Evolutionary conservation across 1,284 basidiomycete species (phyloP).

Genomic region (Meripilus lineatus): DNA sequence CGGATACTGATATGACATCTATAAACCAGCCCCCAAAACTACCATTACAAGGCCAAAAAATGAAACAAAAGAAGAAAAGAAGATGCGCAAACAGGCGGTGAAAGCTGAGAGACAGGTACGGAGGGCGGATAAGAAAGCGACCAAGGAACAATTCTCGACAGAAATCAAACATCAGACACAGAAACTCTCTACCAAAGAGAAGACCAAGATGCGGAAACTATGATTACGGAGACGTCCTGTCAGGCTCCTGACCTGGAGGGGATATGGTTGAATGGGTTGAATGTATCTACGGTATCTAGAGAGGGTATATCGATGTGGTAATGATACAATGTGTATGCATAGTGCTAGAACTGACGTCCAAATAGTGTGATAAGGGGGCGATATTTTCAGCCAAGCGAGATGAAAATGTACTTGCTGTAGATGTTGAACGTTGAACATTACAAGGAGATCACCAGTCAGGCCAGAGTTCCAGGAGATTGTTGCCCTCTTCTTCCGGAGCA

Average conservation of each 20-base stretch:
- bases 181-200: slow-evolving; percentile 42
- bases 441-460: slow-evolving; percentile 42
- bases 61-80: slow-evolving; percentile 86
- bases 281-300: neutral
- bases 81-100: slow-evolving; percentile 81
- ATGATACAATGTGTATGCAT: neutral
- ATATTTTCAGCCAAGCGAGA: neutral
- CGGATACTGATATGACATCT: neutral
- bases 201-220: slow-evolving; percentile 28
- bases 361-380: neutral
- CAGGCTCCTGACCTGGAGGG: neutral
- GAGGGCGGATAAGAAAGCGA: slow-evolving; percentile 77
- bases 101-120: slow-evolving; percentile 79
- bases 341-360: neutral
- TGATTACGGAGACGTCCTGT: slow-evolving; percentile 12
- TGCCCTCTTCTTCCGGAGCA: slow-evolving; percentile 66
- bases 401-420: neutral
- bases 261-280: neutral
- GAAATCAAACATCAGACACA: slow-evolving; percentile 75
- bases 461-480: slow-evolving; percentile 45
- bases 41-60: slow-evolving; percentile 69
- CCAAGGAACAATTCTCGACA: slow-evolving; percentile 67
- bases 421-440: slow-evolving; percentile 3
- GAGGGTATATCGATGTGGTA: neutral
- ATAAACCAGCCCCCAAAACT: slow-evolving; percentile 28